Evolutionary conservation across 805 yeast species (phyloP).

Genomic region (Ogataea corticis): DNA sequence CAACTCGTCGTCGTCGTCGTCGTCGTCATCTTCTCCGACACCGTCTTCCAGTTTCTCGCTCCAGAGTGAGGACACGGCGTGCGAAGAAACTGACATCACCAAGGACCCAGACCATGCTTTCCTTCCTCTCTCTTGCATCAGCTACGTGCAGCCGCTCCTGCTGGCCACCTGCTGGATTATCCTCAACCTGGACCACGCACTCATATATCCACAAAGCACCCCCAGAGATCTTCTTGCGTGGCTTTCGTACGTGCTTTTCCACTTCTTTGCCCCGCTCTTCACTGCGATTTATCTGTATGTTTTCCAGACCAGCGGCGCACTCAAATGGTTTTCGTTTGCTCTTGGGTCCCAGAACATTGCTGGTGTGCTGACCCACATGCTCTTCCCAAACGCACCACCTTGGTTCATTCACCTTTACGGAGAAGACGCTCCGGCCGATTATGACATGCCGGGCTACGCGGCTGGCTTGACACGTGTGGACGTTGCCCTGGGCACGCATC

Average conservation of each 20-base stretch:
- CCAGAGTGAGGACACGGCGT: not conserved
- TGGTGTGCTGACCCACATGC: slow-evolving; percentile 60
- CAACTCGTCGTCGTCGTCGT: slow-evolving; percentile 7
- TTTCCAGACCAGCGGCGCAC: slow-evolving; percentile 65
- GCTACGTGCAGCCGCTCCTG: slow-evolving; percentile 40
- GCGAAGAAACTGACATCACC: slow-evolving; percentile 1
- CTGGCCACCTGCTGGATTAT: slow-evolving; percentile 48
- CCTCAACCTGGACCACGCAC: slow-evolving; percentile 45
- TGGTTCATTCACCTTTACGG: slow-evolving; percentile 70
- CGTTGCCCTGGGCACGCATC: slow-evolving; percentile 58
- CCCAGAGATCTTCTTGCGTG: slow-evolving; percentile 58
- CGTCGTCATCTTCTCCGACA: slow-evolving; percentile 4
- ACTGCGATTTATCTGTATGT: slow-evolving; percentile 64
- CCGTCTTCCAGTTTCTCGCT: slow-evolving; percentile 2
- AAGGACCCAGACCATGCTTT: slow-evolving; percentile 7
- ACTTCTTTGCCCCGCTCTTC: slow-evolving; percentile 59
- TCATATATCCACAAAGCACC: slow-evolving; percentile 41
- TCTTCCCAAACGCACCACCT: slow-evolving; percentile 73
- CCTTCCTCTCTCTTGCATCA: slow-evolving; percentile 28
- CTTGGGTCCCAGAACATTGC: slow-evolving; percentile 60
- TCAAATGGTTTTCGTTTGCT: slow-evolving; percentile 52
- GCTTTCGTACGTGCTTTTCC: slow-evolving; percentile 62
- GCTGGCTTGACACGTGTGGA: slow-evolving; percentile 73
- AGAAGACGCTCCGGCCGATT: slow-evolving; percentile 52
- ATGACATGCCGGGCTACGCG: slow-evolving; percentile 66